Conservation (phyloP, 768 basidiomycete species). For the Termitomyces sp. region DNA sequence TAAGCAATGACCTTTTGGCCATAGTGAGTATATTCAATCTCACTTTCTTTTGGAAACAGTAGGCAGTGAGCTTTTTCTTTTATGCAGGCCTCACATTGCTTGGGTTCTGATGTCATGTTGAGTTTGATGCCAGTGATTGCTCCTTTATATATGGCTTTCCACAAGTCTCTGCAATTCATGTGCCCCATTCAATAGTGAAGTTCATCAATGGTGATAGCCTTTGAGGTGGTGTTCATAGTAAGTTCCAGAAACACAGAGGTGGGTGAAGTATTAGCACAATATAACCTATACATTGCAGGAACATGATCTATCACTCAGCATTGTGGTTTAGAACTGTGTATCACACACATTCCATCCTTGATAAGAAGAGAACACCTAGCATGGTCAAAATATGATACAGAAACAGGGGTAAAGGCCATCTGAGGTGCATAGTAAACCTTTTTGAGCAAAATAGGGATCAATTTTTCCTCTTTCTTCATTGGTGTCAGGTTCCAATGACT, state of each 20-base stretch:
- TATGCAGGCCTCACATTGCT: not conserved
- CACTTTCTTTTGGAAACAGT: not conserved
- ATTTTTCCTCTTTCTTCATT: no score
- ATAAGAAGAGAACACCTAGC: no score
- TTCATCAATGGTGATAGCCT: not conserved
- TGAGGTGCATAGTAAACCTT: no score
- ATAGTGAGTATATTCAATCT: not conserved
- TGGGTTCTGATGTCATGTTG: not conserved
- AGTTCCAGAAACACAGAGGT: not conserved
- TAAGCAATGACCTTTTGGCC: not conserved
- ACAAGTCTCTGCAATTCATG: not conserved
- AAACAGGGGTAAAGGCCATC: no score
- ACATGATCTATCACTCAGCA: no score
- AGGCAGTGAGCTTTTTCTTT: no score
- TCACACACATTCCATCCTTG: no score
- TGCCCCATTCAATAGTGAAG: slow-evolving; percentile 5
- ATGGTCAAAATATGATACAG: no score
- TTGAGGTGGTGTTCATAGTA: not conserved
- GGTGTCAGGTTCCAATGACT: no score
- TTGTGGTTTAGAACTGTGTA: no score
- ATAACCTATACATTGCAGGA: not conserved
- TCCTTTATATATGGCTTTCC: not conserved
- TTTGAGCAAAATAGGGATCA: no score
- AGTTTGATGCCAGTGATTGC: not conserved
- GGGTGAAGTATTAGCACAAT: not conserved